A percentile compares a stretch with the other conserved stretches of the same genome.
phyloP scores from a whole-genome alignment of 257 asterid genomes.

The Solanum bulbocastanum region DNA sequence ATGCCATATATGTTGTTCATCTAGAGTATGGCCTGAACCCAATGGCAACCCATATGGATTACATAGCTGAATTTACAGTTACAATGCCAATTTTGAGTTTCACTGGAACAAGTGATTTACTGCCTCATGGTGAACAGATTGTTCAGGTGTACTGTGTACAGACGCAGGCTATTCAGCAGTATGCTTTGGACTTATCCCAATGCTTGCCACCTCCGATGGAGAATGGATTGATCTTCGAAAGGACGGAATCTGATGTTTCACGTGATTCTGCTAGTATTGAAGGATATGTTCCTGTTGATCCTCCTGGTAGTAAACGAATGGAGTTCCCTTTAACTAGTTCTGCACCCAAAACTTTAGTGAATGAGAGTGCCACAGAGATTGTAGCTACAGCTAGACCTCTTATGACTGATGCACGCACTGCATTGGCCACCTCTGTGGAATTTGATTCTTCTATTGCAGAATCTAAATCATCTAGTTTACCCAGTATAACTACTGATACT shows the following conservation, averaged over 20 bases:
- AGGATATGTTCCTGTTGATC: slow-evolving; percentile 34
- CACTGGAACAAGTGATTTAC: slow-evolving; percentile 77
- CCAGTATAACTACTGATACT: slow-evolving; percentile 24
- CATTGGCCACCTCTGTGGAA: slow-evolving; percentile 30
- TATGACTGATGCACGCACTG: slow-evolving; percentile 26
- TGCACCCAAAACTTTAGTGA: slow-evolving; percentile 36
- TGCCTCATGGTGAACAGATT: slow-evolving; percentile 82
- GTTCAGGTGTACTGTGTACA: slow-evolving; percentile 97
- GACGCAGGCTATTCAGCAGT: slow-evolving; percentile 97
- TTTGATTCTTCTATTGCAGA: slow-evolving; percentile 37
- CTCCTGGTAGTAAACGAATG: slow-evolving; percentile 31
- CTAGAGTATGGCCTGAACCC: slow-evolving; percentile 85
- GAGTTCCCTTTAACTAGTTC: slow-evolving; percentile 47
- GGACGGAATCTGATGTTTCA: slow-evolving; percentile 42
- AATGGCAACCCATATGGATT: slow-evolving; percentile 72
- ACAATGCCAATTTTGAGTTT: slow-evolving; percentile 97
- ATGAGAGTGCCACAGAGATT: slow-evolving; percentile 33
- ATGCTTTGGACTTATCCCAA: slow-evolving; percentile 84
- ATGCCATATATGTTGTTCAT: slow-evolving; percentile 90
- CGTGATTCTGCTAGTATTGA: slow-evolving; percentile 41
- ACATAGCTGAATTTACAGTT: slow-evolving; percentile 84
- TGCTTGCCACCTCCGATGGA: slow-evolving; percentile 80
- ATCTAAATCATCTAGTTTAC: slow-evolving; percentile 28
- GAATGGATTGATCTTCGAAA: slow-evolving; percentile 36
- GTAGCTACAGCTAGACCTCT: slow-evolving; percentile 31